Conservation (phyloP, 2,329 filamentous ascomycete species). For the Aspergillus cejpii region DNA sequence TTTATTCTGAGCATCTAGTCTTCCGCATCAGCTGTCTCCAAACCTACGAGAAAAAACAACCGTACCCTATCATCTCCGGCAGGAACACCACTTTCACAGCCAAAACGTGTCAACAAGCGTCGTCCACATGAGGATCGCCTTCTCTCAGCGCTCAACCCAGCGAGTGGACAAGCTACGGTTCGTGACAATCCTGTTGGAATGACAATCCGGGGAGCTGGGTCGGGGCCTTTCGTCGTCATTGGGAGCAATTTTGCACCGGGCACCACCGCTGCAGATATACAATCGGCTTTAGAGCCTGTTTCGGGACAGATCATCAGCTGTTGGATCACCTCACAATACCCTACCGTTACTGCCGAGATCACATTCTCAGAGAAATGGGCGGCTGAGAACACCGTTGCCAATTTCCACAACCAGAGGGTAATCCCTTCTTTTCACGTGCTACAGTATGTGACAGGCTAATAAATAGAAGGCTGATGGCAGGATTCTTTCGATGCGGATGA, state of each 20-base stretch:
- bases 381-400: conserved; percentile 55
- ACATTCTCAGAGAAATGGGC: conserved; percentile 49
- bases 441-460: conserved; percentile 13
- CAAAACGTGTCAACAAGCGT: conserved; percentile 27
- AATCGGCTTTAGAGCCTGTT: conserved; percentile 51
- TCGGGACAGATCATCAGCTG: conserved; percentile 51
- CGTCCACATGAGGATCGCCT: conserved; percentile 32
- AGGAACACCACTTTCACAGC: conserved; percentile 16
- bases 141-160: conserved; percentile 25
- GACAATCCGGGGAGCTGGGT: conserved; percentile 50
- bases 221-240: conserved; percentile 51
- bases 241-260: conserved; percentile 61
- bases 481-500: conserved; percentile 52
- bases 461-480: conserved; percentile 52
- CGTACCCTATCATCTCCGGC: conserved; percentile 24
- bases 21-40: conserved; percentile 37
- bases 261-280: conserved; percentile 59
- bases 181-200: conserved; percentile 37
- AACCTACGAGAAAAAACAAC: conserved; percentile 36
- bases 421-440: conserved; percentile 5
- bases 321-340: conserved; percentile 46
- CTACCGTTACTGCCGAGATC: conserved; percentile 56
- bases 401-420: conserved; percentile 58
- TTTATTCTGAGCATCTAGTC: conserved; percentile 22
- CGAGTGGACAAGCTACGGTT: conserved; percentile 27